Evolutionary conservation across 1,284 basidiomycete species (phyloP), one percentile per base, ranked within the genome.

Genomic region (Trichosporon sp.): DNA sequence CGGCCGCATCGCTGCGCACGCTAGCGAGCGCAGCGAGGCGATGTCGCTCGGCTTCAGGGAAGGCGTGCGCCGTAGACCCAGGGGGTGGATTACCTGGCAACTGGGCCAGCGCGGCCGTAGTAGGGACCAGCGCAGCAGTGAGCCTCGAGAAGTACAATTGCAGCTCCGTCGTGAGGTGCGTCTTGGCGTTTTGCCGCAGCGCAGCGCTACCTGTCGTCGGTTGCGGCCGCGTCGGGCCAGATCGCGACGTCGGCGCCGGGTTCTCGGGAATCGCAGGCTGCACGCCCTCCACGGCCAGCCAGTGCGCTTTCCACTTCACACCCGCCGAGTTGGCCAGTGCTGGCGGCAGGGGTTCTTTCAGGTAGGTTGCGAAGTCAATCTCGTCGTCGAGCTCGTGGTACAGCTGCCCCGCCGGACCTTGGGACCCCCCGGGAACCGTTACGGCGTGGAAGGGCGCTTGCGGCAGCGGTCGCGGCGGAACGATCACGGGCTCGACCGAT

Each of bases 181-280:
- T 90, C 78, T 96, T 96, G 71, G 95, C 92, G 11, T 64, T 68
- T 0, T 74, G 69, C 58, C 68, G 64, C 13, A 75, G 71, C 34
- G 80, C 66, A 36, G 79, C 60, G 68, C 75, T 80, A n/a, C 73
- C 69, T 29, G 73, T 73, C 56, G 72, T 62, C 40, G 71, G 71
- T 7, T 62, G 61, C 19, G 69, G 61, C 23, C 61, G 60, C 32
- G 60, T 61, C 23, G 73, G 71, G 14, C 74, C 74, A 14, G 73
- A 73, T 25, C 72, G 64, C 23, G 63, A 63, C 19, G 69, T 67
- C 16, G 81, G 82, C 1, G 92, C 89, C 0, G 96, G 96, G 75
- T 99, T 99, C 79, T 99, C 94, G 6, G 94, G 92, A 46, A 97
- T 91, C 16, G 95, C 86, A 0, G 96, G 95, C 76, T 99, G 95